Conservation (phyloP, 2,329 filamentous ascomycete genomes). For the Grosmannia serpens region DNA sequence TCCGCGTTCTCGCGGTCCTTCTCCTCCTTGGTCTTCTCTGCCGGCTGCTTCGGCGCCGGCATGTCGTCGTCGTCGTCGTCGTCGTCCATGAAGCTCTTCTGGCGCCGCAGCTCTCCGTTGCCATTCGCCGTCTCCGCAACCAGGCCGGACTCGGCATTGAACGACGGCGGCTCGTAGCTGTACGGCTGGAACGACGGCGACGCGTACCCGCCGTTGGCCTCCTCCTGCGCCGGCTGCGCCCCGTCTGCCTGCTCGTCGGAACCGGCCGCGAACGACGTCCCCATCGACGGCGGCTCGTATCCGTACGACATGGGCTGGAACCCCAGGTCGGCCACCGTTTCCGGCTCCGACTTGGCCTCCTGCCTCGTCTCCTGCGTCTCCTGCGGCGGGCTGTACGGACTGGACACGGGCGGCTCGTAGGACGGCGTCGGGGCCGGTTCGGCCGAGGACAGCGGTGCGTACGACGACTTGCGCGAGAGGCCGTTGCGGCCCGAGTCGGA, state of each 20-base stretch:
- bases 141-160: conserved; percentile 36
- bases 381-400: not conserved
- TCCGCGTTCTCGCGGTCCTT: conserved; percentile 74
- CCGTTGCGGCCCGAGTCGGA: conserved; percentile 12
- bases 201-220: conserved; percentile 40
- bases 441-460: conserved; percentile 12
- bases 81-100: conserved; percentile 54
- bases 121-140: conserved; percentile 32
- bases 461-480: conserved; percentile 17
- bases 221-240: conserved; percentile 11
- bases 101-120: conserved; percentile 37
- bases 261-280: conserved; percentile 18
- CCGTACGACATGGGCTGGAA: conserved; percentile 39
- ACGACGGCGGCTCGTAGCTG: conserved; percentile 43
- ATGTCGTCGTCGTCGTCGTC: conserved; percentile 75
- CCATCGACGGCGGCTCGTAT: conserved; percentile 36
- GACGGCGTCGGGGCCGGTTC: not conserved
- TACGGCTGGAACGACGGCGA: conserved; percentile 51
- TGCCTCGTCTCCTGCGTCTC: not conserved
- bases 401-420: not conserved
- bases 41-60: conserved; percentile 39
- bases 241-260: conserved; percentile 1
- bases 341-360: too few relatives aligned
- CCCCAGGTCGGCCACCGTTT: conserved; percentile 3
- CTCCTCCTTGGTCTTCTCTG: conserved; percentile 51